Percentiles rank a stretch among this genome's conserved stretches.
These are phyloP conservation scores for Agrocybe praecox DNA, from an alignment of 768 basidiomycete species.

Conservation along the genomic window DNA sequence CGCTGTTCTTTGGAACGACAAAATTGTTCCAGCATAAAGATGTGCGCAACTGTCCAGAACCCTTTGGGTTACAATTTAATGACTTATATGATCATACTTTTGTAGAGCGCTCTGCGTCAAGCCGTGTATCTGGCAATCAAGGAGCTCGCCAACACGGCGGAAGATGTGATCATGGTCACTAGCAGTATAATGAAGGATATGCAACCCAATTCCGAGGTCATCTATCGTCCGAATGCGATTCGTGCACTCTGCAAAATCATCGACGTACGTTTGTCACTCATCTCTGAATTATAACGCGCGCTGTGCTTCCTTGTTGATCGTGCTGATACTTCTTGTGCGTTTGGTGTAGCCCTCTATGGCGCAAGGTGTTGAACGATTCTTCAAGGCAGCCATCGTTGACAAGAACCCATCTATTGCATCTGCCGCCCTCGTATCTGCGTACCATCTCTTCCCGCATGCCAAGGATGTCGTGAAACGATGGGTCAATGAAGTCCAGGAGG, in stretches of 20 bases:
- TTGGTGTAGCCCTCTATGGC: constrained; percentile 92
- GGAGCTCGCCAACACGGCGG: constrained; percentile 92
- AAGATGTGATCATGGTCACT: constrained; percentile 99
- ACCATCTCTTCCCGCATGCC: constrained; percentile 92
- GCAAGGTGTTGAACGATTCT: constrained; percentile 98
- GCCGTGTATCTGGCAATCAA: constrained; percentile 99
- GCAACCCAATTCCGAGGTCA: constrained; percentile 98
- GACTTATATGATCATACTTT: neutral
- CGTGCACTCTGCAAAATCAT: constrained; percentile 95
- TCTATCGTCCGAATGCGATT: constrained; percentile 97
- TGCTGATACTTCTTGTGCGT: neutral
- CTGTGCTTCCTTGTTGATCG: constrained; percentile 3
- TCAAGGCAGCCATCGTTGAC: constrained; percentile 99
- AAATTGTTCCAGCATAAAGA: constrained; percentile 99
- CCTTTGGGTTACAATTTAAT: constrained; percentile 5
- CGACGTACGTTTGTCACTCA: constrained; percentile 68
- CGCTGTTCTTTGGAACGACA: constrained; percentile 97
- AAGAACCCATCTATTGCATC: constrained; percentile 94
- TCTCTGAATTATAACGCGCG: no score
- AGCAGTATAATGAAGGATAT: constrained; percentile 99
- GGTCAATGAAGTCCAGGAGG: constrained; percentile 99
- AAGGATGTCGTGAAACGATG: constrained; percentile 97
- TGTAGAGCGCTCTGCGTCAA: constrained; percentile 90
- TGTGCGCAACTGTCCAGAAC: constrained; percentile 53
- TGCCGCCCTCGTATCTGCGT: constrained; percentile 94